These are phyloP conservation scores for Bidens hawaiensis DNA, from an alignment of 140 eudicot genomes.

Conservation along the genomic window DNA sequence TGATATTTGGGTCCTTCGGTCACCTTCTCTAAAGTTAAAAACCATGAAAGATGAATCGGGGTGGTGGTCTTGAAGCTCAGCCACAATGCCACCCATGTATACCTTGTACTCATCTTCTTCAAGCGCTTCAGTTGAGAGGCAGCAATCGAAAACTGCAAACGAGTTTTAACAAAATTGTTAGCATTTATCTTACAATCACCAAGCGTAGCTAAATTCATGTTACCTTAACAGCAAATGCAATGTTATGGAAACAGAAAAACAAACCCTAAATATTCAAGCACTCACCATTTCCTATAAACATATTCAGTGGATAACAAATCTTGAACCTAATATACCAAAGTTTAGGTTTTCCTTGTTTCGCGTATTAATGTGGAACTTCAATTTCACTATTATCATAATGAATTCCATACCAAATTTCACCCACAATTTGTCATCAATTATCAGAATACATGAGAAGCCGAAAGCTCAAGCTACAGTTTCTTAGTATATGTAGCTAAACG, in stretches of 20 bases:
- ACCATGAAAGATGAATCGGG: constrained; percentile 96
- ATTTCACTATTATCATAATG: not conserved
- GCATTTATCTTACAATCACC: not conserved
- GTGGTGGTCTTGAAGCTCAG: constrained; percentile 76
- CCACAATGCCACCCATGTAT: constrained; percentile 75
- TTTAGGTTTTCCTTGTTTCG: not conserved
- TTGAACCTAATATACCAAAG: not conserved
- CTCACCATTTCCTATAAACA: not conserved
- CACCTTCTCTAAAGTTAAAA: constrained; percentile 79
- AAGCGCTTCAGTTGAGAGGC: constrained; percentile 68
- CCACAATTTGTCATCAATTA: not conserved
- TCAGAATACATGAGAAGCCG: not conserved
- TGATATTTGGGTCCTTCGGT: constrained; percentile 62
- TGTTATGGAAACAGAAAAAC: too few relatives aligned
- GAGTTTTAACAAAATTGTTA: not conserved
- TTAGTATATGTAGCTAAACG: not conserved
- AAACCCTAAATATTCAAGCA: not conserved
- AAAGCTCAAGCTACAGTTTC: not conserved
- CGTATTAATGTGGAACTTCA: not conserved
- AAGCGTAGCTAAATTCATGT: too few relatives aligned
- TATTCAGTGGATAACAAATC: not conserved
- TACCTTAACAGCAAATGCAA: not conserved
- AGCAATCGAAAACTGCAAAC: constrained; percentile 87
- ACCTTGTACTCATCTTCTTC: constrained; percentile 63
- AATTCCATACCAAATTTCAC: not conserved